phyloP scores from a whole-genome alignment of 2,329 filamentous ascomycete genomes.

The Penicillium sp. region DNA sequence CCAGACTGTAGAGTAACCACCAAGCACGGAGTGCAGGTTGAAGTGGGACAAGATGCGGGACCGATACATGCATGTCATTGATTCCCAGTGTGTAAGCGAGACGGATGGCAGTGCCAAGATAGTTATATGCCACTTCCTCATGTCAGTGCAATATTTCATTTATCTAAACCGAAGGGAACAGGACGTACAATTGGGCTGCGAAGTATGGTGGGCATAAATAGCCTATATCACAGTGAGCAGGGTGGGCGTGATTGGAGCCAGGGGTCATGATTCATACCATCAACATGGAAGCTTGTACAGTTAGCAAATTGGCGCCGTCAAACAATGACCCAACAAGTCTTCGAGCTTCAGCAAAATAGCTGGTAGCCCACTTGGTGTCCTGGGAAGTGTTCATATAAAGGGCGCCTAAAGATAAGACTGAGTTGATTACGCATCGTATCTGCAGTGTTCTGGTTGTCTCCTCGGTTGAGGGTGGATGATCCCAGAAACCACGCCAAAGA shows the following conservation, averaged over 20 bases:
- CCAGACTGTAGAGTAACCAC: constrained; percentile 12
- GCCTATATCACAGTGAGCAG: background rate
- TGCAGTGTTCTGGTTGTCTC: background rate
- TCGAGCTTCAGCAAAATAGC: constrained; percentile 3
- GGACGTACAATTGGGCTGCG: constrained; percentile 2
- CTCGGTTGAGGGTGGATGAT: background rate
- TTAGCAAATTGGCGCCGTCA: background rate
- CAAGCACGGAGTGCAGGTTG: constrained; percentile 4
- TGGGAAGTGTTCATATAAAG: background rate
- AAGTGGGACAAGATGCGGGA: background rate
- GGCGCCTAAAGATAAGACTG: constrained; percentile 1
- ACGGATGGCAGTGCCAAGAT: constrained; percentile 10
- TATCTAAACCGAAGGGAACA: background rate
- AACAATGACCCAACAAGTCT: background rate
- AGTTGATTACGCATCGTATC: background rate
- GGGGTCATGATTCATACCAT: background rate
- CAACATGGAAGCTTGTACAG: constrained; percentile 5
- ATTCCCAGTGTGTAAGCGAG: constrained; percentile 9
- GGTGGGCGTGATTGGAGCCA: background rate
- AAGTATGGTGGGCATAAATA: constrained; percentile 3
- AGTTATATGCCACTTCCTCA: constrained; percentile 10
- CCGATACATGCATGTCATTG: background rate
- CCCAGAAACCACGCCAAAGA: background rate
- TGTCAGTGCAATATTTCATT: background rate
- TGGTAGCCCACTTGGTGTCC: background rate